These are phyloP conservation scores for Zizania latifolia DNA, from an alignment of 176 grass and related monocot species.

Conservation along the genomic window DNA sequence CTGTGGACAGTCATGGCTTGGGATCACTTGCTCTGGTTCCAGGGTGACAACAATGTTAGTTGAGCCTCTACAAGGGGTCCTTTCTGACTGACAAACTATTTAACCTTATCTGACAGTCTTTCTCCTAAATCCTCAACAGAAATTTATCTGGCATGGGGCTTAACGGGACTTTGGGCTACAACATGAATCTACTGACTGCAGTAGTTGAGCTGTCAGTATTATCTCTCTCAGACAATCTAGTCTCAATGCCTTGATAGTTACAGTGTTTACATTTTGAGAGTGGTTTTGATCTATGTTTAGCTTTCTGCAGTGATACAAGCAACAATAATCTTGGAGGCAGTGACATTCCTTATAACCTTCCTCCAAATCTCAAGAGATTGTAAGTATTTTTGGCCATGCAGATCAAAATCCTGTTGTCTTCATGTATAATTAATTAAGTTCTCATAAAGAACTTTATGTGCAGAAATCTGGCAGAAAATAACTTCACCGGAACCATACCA, in stretches of 20 bases:
- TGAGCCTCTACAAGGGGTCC: background rate
- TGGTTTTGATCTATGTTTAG: slow-evolving; percentile 22
- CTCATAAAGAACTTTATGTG: slow-evolving; percentile 24
- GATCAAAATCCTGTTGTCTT: background rate
- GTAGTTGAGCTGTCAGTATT: slow-evolving; percentile 66
- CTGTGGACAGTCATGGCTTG: slow-evolving; percentile 70
- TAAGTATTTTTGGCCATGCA: slow-evolving; percentile 22
- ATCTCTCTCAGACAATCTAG: background rate
- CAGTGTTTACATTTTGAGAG: background rate
- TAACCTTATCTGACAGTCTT: slow-evolving; percentile 11
- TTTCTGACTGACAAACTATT: background rate
- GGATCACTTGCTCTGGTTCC: slow-evolving; percentile 64
- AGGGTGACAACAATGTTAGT: slow-evolving; percentile 80
- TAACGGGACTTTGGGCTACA: slow-evolving; percentile 84
- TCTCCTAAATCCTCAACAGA: slow-evolving; percentile 32
- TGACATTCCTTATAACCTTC: slow-evolving; percentile 82
- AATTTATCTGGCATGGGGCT: slow-evolving; percentile 68
- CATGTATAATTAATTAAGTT: background rate
- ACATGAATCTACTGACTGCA: slow-evolving; percentile 63
- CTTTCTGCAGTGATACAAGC: slow-evolving; percentile 67
- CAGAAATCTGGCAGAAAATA: slow-evolving; percentile 77
- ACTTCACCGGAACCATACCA: slow-evolving; percentile 59
- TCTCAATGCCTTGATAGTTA: background rate
- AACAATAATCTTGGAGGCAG: slow-evolving; percentile 76
- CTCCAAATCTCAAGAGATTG: slow-evolving; percentile 76